phyloP scores from a whole-genome alignment of 257 asterid genomes.

The Leptodermis oblonga region DNA sequence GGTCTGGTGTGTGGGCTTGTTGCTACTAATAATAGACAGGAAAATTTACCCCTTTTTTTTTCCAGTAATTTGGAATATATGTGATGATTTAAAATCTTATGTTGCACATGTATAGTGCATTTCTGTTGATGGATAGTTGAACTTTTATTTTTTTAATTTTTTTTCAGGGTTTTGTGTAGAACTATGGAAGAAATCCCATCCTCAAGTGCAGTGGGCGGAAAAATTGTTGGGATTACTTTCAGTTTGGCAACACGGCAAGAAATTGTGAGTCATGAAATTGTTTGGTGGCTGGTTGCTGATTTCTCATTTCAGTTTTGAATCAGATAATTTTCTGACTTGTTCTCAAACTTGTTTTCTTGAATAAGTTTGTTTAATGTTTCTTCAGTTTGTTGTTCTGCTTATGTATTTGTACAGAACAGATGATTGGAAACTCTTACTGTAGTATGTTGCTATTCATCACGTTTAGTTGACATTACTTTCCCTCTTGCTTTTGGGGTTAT shows the following conservation, averaged over 20 bases:
- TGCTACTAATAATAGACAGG: not conserved
- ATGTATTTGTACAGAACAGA: not conserved
- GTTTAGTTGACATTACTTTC: not conserved
- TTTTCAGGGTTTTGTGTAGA: slow-evolving; percentile 4
- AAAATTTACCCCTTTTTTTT: not conserved
- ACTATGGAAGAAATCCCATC: slow-evolving; percentile 61
- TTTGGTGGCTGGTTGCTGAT: not conserved
- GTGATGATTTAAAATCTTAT: not conserved
- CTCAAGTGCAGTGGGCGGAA: slow-evolving; percentile 40
- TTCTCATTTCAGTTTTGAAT: slow-evolving; percentile 9
- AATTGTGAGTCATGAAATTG: slow-evolving; percentile 51
- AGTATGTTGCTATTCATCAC: not conserved
- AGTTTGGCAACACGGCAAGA: slow-evolving; percentile 78
- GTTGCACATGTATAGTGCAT: not conserved
- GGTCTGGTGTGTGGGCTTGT: not conserved
- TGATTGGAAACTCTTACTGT: not conserved
- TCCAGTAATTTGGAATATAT: not conserved
- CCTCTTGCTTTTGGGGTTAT: not conserved
- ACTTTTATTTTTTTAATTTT: not conserved
- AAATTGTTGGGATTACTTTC: slow-evolving; percentile 53
- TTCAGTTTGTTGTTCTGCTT: not conserved
- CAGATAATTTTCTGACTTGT: not conserved
- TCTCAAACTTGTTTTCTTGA: not conserved
- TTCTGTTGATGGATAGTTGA: not conserved
- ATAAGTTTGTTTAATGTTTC: not conserved